These are phyloP conservation scores for Boletellus ananas DNA, from an alignment of 768 basidiomycete species.

Conservation along the genomic window DNA sequence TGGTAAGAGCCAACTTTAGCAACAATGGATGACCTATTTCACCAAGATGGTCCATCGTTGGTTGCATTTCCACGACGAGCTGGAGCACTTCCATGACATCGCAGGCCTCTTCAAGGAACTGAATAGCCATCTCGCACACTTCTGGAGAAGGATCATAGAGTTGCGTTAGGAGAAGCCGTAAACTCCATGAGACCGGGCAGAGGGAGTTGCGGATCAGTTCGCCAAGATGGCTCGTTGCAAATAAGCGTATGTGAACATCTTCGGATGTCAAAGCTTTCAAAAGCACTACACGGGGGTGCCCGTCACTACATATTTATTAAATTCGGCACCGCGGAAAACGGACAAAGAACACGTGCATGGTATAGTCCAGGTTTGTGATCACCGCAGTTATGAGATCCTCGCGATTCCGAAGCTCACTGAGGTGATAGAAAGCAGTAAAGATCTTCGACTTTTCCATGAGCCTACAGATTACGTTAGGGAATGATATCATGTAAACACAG, in stretches of 20 bases:
- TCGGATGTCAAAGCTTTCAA: conserved; percentile 94
- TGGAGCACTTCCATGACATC: conserved; percentile 80
- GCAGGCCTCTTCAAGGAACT: conserved; percentile 86
- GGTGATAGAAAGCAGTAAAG: conserved; percentile 94
- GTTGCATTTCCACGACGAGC: conserved; percentile 90
- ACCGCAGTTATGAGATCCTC: conserved; percentile 92
- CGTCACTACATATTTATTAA: conserved; percentile 58
- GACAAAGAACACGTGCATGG: conserved; percentile 52
- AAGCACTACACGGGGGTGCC: conserved; percentile 88
- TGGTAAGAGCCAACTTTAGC: conserved; percentile 58
- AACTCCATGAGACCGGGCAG: conserved; percentile 78
- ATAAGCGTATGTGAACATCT: conserved; percentile 84
- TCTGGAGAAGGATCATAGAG: conserved; percentile 90
- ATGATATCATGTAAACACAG: not conserved
- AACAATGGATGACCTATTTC: conserved; percentile 87
- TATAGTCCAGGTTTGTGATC: conserved; percentile 89
- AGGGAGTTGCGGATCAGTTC: conserved; percentile 63
- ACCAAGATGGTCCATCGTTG: conserved; percentile 92
- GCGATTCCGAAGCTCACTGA: conserved; percentile 85
- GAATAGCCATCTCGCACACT: conserved; percentile 87
- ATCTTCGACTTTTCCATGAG: conserved; percentile 88
- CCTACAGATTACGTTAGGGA: conserved; percentile 36
- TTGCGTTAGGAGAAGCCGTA: conserved; percentile 90
- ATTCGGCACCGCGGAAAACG: conserved; percentile 2
- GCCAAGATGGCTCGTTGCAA: conserved; percentile 85